Percentiles rank a stretch among this genome's conserved stretches.
These are phyloP conservation scores for Draba incana DNA, from an alignment of 345 rosid genomes.

Conservation along the genomic window DNA sequence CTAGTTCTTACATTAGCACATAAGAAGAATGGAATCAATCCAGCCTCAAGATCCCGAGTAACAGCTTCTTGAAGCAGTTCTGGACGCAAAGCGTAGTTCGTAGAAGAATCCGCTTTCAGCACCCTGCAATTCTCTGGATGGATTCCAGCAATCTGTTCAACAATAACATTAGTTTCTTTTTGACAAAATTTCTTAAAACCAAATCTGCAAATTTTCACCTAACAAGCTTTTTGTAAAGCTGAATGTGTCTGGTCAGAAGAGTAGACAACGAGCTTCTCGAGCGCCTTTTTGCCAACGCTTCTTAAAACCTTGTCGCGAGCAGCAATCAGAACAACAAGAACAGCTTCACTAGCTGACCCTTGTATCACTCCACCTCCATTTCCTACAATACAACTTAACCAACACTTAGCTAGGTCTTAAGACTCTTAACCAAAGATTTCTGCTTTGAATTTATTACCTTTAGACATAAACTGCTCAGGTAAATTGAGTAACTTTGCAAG, in stretches of 20 bases:
- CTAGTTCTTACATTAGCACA: conserved; percentile 71
- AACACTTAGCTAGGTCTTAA: conserved; percentile 10
- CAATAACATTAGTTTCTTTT: background rate
- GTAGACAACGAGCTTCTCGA: conserved; percentile 79
- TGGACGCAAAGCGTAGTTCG: conserved; percentile 71
- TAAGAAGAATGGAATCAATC: conserved; percentile 80
- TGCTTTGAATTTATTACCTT: conserved; percentile 44
- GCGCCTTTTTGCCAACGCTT: conserved; percentile 59
- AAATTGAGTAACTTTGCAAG: conserved; percentile 74
- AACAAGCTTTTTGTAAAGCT: conserved; percentile 81
- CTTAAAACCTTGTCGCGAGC: conserved; percentile 71
- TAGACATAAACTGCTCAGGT: conserved; percentile 72
- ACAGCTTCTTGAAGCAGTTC: conserved; percentile 60
- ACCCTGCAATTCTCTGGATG: conserved; percentile 70
- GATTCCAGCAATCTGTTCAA: conserved; percentile 76
- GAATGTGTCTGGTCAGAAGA: conserved; percentile 92
- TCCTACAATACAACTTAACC: conserved; percentile 50
- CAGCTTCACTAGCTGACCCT: conserved; percentile 94
- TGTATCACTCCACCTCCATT: conserved; percentile 93
- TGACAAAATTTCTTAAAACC: background rate
- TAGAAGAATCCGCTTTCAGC: conserved; percentile 64
- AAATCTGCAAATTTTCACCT: conserved; percentile 49
- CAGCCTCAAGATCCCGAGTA: conserved; percentile 63
- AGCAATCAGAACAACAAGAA: conserved; percentile 73
- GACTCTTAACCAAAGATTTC: background rate